phyloP scores from a whole-genome alignment of 2,329 filamentous ascomycete species.

The Fusarium sp. region DNA sequence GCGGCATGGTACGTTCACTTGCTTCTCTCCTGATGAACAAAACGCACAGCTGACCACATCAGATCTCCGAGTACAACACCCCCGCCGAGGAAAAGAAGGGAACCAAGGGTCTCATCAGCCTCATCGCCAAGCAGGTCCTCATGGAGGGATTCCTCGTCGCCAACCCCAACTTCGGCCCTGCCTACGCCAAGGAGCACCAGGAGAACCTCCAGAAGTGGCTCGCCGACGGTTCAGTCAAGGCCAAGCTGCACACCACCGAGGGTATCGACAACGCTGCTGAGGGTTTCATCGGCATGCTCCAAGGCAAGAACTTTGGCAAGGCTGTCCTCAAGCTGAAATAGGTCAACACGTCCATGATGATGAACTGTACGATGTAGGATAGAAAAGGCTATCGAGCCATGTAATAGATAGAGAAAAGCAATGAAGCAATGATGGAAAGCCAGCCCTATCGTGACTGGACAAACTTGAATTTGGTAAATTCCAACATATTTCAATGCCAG shows the following conservation, averaged over 20 bases:
- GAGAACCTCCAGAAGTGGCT: conserved; percentile 80
- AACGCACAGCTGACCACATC: neutral
- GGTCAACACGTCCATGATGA: conserved; percentile 16
- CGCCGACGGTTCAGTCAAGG: conserved; percentile 76
- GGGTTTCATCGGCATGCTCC: conserved; percentile 77
- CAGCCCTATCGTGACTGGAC: too few relatives aligned
- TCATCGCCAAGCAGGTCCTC: conserved; percentile 74
- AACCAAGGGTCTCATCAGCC: conserved; percentile 69
- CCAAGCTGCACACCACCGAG: conserved; percentile 71
- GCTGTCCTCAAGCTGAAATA: conserved; percentile 72
- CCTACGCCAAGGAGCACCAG: conserved; percentile 75
- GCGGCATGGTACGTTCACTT: conserved; percentile 62
- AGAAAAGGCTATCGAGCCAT: neutral
- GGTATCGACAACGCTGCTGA: conserved; percentile 83
- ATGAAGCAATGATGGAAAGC: neutral
- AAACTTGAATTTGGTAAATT: too few relatives aligned
- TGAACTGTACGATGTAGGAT: conserved; percentile 10
- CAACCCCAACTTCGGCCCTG: conserved; percentile 71
- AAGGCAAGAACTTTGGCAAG: conserved; percentile 88
- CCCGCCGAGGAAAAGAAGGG: conserved; percentile 65
- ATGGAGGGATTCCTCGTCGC: conserved; percentile 81
- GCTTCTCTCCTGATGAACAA: rapidly evolving
- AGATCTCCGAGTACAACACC: conserved; percentile 72
- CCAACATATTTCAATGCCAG: too few relatives aligned
- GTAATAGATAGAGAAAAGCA: neutral